Conservation (phyloP, 2,329 filamentous ascomycete genomes). For the Beauveria medogensis region DNA sequence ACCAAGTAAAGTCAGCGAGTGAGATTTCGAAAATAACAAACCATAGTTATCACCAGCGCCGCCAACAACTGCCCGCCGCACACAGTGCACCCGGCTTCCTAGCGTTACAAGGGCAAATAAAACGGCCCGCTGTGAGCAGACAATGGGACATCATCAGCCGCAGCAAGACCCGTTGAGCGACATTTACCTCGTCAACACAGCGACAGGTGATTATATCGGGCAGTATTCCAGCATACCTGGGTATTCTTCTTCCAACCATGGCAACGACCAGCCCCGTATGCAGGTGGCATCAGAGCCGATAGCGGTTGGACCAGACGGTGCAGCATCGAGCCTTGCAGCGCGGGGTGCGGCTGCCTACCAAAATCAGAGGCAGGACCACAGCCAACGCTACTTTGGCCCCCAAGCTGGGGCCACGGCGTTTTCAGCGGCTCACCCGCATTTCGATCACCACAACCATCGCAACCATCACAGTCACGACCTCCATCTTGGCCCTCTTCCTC, state of each 20-base stretch:
- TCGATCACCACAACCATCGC: constrained; percentile 12
- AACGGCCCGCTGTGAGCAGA: not conserved
- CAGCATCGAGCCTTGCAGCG: not conserved
- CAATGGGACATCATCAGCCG: not conserved
- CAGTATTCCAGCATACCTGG: not conserved
- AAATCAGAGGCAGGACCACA: not conserved
- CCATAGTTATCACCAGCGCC: too few relatives aligned
- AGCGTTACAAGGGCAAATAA: not conserved
- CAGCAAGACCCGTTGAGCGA: not conserved
- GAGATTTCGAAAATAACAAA: too few relatives aligned
- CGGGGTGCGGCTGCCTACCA: not conserved
- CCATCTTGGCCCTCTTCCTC: constrained; percentile 10
- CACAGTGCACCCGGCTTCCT: not conserved
- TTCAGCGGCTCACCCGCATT: not conserved
- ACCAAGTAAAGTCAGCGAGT: too few relatives aligned
- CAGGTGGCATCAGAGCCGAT: not conserved
- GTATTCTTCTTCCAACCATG: not conserved
- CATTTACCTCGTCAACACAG: not conserved
- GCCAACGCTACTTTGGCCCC: not conserved
- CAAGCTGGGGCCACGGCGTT: not conserved
- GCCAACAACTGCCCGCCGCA: not conserved
- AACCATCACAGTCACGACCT: constrained; percentile 11
- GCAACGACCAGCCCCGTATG: not conserved
- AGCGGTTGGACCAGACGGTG: not conserved
- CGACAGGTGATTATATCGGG: not conserved